Percentiles rank a stretch among this genome's conserved stretches.
These are phyloP conservation scores for Aschersonia sp. DNA, from an alignment of 2,329 filamentous ascomycete species.

Conservation along the genomic window DNA sequence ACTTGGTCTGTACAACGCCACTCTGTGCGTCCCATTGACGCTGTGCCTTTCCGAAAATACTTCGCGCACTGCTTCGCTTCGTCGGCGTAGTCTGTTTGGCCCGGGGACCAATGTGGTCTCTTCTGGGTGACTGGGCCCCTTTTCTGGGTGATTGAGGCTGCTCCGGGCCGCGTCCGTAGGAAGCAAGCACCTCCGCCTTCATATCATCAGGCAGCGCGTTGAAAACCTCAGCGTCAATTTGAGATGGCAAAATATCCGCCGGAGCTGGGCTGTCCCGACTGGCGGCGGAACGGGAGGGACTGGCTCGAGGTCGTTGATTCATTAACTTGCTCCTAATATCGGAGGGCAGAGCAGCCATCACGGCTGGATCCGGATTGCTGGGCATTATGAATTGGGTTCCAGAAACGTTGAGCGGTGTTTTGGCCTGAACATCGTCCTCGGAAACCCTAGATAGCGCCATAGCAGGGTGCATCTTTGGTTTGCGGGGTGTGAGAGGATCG, in stretches of 20 bases:
- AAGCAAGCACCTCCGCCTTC: conserved; percentile 65
- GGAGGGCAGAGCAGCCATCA: conserved; percentile 67
- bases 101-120: conserved; percentile 28
- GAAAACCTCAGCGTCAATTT: conserved; percentile 76
- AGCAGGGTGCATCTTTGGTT: conserved; percentile 37
- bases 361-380: conserved; percentile 63
- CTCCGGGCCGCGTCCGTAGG: conserved; percentile 37
- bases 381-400: conserved; percentile 92
- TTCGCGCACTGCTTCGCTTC: conserved; percentile 39
- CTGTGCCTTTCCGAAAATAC: conserved; percentile 28
- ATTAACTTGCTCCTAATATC: conserved; percentile 70
- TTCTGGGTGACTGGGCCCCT: conserved; percentile 32
- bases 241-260: conserved; percentile 45
- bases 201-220: conserved; percentile 74
- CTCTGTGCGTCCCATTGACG: conserved; percentile 39
- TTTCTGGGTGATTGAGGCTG: conserved; percentile 35
- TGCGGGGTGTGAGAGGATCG: conserved; percentile 37
- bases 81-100: conserved; percentile 47
- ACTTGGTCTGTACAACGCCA: conserved; percentile 59
- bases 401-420: conserved; percentile 57
- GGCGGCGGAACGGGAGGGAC: conserved; percentile 8
- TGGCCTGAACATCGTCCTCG: conserved; percentile 38
- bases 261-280: conserved; percentile 26
- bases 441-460: conserved; percentile 34
- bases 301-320: conserved; percentile 31